Conservation (phyloP, 192 early-diverging fungal genomes). For the Coemansia sp. region DNA sequence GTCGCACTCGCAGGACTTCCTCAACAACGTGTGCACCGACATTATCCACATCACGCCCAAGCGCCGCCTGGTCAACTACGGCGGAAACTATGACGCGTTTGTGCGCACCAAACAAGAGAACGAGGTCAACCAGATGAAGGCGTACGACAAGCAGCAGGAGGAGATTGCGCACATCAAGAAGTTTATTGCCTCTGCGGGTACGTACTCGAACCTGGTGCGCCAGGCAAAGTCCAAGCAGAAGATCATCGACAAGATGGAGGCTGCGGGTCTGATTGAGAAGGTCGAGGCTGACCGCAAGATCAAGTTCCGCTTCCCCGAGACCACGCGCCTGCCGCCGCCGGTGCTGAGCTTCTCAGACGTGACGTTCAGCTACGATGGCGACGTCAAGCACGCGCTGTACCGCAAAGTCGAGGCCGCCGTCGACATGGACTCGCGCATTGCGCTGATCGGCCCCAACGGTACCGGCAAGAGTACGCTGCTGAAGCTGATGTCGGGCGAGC, state of each 20-base stretch:
- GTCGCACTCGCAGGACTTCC: conserved; percentile 94
- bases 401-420: conserved; percentile 85
- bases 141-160: conserved; percentile 97
- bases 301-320: conserved; percentile 85
- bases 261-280: conserved; percentile 95
- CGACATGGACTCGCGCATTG: conserved; percentile 98
- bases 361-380: conserved; percentile 86
- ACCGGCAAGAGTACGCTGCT: conserved; percentile 95
- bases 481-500: conserved; percentile 92
- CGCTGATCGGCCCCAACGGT: conserved; percentile 95
- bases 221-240: conserved; percentile 99
- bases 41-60: conserved; percentile 90
- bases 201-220: conserved; percentile 96
- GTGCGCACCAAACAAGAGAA: conserved; percentile 92
- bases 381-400: conserved; percentile 82
- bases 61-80: conserved; percentile 87
- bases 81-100: conserved; percentile 96
- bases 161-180: conserved; percentile 99
- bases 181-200: conserved; percentile 98
- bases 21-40: conserved; percentile 94
- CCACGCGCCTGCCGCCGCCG: conserved; percentile 88
- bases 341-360: conserved; percentile 92
- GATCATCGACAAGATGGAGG: conserved; percentile 99
- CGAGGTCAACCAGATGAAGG: conserved; percentile 99
- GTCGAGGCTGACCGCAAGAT: conserved; percentile 71